Percentiles rank a stretch among this genome's conserved stretches.
These are phyloP conservation scores for Gloeostereum incarnatum DNA, from an alignment of 768 basidiomycete genomes.

Conservation along the genomic window DNA sequence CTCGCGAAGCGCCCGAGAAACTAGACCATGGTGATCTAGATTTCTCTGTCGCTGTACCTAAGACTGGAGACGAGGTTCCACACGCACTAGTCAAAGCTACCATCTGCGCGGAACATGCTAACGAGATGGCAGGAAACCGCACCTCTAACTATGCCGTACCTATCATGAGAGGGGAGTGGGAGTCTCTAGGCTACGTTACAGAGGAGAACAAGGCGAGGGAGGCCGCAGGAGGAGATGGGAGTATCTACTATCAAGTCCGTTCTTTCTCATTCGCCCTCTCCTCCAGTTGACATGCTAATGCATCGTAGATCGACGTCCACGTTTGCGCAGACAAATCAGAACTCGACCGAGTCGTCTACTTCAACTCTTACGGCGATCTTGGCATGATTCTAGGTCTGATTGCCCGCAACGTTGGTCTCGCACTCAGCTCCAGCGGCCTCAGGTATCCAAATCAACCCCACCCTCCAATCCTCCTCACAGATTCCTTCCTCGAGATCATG, in stretches of 20 bases:
- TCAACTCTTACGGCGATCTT: slow-evolving; percentile 61
- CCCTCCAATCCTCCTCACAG: slow-evolving; percentile 40
- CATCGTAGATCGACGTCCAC: slow-evolving; percentile 49
- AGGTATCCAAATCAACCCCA: slow-evolving; percentile 35
- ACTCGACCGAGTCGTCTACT: slow-evolving; percentile 42
- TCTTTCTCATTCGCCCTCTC: neutral
- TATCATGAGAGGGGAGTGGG: slow-evolving; percentile 29
- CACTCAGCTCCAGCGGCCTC: slow-evolving; percentile 43
- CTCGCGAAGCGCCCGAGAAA: slow-evolving; percentile 59
- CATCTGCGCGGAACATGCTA: slow-evolving; percentile 38
- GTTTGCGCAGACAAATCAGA: slow-evolving; percentile 42
- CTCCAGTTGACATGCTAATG: neutral
- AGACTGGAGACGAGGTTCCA: slow-evolving; percentile 15
- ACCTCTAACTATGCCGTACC: slow-evolving; percentile 59
- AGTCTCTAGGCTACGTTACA: slow-evolving; percentile 13
- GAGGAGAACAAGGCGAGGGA: slow-evolving; percentile 19
- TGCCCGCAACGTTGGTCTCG: slow-evolving; percentile 39
- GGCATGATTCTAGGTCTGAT: slow-evolving; percentile 61
- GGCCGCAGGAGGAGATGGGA: slow-evolving; percentile 10
- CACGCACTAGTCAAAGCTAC: slow-evolving; percentile 25
- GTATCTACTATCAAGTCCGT: slow-evolving; percentile 33
- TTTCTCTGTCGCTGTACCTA: slow-evolving; percentile 48
- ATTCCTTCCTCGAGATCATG: slow-evolving; percentile 38
- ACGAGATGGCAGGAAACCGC: slow-evolving; percentile 38
- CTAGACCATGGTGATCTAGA: slow-evolving; percentile 62